These are phyloP conservation scores for Zanthoxylum bungeanum DNA, from an alignment of 345 rosid species.

Conservation along the genomic window DNA sequence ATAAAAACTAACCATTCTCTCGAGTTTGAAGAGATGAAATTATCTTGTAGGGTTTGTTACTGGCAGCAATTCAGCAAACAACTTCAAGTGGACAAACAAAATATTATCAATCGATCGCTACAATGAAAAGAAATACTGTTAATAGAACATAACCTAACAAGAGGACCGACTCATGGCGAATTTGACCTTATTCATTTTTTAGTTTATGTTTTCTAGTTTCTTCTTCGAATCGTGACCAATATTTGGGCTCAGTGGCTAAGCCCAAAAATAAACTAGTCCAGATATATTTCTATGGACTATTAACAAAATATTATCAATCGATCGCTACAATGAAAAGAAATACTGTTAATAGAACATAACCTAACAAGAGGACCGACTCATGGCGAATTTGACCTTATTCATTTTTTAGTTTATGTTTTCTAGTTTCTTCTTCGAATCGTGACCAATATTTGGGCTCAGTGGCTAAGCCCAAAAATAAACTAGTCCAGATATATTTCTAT, in stretches of 20 bases:
- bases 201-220: accelerated
- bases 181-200: too few relatives aligned
- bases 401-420: too few relatives aligned
- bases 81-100: neutral
- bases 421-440: too few relatives aligned
- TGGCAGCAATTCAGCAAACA: neutral
- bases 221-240: too few relatives aligned
- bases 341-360: neutral
- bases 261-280: neutral
- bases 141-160: neutral
- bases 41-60: neutral
- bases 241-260: too few relatives aligned
- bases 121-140: neutral
- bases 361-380: neutral
- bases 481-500: neutral
- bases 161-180: neutral
- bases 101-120: neutral
- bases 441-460: too few relatives aligned
- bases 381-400: too few relatives aligned
- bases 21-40: neutral
- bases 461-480: too few relatives aligned
- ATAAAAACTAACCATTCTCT: conserved; percentile 11
- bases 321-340: neutral
- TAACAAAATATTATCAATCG: neutral
- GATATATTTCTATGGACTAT: neutral